Conservation (phyloP, 441 rosid genomes). For the Euphorbia celastroides region DNA sequence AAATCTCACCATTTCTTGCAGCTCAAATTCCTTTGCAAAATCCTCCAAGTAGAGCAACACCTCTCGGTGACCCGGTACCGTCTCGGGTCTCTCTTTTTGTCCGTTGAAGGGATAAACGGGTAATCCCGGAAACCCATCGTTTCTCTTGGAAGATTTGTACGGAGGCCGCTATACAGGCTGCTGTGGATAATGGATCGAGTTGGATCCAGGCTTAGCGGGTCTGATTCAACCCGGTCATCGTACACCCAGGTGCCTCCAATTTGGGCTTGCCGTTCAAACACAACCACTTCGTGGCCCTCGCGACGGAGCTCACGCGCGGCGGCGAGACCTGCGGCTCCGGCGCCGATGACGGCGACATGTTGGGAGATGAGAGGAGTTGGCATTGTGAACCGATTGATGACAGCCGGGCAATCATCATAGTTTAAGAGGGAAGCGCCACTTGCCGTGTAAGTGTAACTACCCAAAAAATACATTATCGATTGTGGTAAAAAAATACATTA, state of each 20-base stretch:
- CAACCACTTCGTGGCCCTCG: conserved; percentile 48
- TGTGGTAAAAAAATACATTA: too few relatives aligned
- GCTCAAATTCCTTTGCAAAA: conserved; percentile 48
- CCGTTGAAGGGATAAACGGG: conserved; percentile 42
- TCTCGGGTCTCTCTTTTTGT: conserved; percentile 44
- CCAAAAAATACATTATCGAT: too few relatives aligned
- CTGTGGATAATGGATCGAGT: conserved; percentile 37
- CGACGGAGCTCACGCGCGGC: conserved; percentile 58
- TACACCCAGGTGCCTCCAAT: conserved; percentile 78
- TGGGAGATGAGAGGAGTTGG: conserved; percentile 13
- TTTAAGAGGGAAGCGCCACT: background rate
- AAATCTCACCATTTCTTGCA: conserved; percentile 51
- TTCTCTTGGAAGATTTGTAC: conserved; percentile 63
- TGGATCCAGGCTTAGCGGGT: conserved; percentile 49
- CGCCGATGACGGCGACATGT: conserved; percentile 67
- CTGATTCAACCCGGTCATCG: conserved; percentile 39
- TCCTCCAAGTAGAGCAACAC: conserved; percentile 57
- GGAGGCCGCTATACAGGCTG: conserved; percentile 58
- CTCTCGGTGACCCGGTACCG: conserved; percentile 61
- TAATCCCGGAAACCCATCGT: conserved; percentile 59
- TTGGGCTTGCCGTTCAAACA: conserved; percentile 38
- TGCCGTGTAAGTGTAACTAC: background rate
- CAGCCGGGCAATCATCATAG: background rate
- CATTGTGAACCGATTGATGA: background rate
- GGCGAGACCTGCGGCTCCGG: conserved; percentile 63